These are phyloP conservation scores for Nakaseomyces nivariensis DNA, from an alignment of 1,139 yeast genomes.

Conservation along the genomic window DNA sequence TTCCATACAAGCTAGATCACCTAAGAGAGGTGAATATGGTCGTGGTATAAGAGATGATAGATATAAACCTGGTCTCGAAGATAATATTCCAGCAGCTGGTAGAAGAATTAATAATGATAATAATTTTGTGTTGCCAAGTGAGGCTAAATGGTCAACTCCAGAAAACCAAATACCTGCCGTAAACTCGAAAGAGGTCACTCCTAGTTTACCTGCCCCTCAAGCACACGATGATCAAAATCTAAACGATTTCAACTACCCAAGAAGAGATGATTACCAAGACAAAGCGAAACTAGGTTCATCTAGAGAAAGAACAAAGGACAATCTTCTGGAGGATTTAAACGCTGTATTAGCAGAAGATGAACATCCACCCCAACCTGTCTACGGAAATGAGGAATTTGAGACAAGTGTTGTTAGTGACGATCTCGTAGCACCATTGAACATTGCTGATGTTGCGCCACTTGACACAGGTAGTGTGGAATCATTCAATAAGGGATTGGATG, in stretches of 20 bases:
- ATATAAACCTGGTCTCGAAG: neutral
- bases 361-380: neutral
- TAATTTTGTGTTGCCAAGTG: neutral
- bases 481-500: neutral
- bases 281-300: neutral
- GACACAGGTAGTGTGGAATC: constrained; percentile 2
- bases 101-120: neutral
- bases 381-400: constrained; percentile 1
- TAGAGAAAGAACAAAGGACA: constrained; percentile 6
- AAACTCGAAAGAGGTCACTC: neutral
- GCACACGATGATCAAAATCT: neutral
- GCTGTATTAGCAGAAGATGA: constrained; percentile 12
- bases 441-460: constrained; percentile 4
- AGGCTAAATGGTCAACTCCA: neutral
- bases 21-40: constrained; percentile 1
- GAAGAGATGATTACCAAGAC: neutral
- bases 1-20: neutral
- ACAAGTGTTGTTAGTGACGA: constrained; percentile 1
- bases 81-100: neutral
- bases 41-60: neutral
- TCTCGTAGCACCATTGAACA: constrained; percentile 1
- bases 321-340: constrained; percentile 20
- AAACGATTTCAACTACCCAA: neutral
- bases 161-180: neutral
- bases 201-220: neutral